Conservation (phyloP, 345 rosid genomes). For the Camelina hispida region DNA sequence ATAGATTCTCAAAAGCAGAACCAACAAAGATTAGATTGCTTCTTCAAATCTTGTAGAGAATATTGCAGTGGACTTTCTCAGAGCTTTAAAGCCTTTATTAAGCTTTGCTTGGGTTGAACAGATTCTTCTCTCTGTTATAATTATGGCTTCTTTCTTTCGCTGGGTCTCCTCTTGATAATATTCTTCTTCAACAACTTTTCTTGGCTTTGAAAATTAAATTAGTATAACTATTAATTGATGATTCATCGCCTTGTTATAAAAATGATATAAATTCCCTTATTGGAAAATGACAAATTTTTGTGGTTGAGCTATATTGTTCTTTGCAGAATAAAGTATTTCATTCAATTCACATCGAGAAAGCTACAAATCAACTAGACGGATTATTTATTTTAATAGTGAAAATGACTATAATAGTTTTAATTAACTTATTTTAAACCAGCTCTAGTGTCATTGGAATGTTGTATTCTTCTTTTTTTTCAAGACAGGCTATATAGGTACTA, state of each 20-base stretch:
- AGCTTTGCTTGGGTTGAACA: slow-evolving; percentile 37
- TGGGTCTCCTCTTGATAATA: background rate
- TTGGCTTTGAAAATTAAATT: slow-evolving; percentile 16
- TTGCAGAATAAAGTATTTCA: slow-evolving; percentile 16
- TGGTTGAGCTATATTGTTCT: slow-evolving; percentile 33
- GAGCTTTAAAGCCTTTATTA: slow-evolving; percentile 24
- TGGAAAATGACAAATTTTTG: slow-evolving; percentile 5
- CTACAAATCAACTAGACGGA: slow-evolving; percentile 23
- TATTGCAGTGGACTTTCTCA: slow-evolving; percentile 17
- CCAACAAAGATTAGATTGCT: slow-evolving; percentile 18
- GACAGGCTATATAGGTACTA: no score
- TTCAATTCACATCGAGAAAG: slow-evolving; percentile 25
- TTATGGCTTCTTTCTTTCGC: slow-evolving; percentile 12
- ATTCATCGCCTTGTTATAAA: slow-evolving; percentile 7
- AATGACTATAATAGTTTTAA: background rate
- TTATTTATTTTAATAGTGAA: background rate
- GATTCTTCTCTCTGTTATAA: slow-evolving; percentile 21
- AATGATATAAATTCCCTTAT: background rate
- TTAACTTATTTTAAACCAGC: slow-evolving; percentile 2
- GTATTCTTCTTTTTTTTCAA: no score
- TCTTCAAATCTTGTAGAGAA: slow-evolving; percentile 16
- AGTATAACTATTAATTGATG: background rate
- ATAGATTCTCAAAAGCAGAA: slow-evolving; percentile 38
- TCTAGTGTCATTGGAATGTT: background rate
- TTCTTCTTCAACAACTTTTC: slow-evolving; percentile 10